These are phyloP conservation scores for Penicillium lagena DNA, from an alignment of 495 filamentous ascomycete genomes.

Conservation along the genomic window DNA sequence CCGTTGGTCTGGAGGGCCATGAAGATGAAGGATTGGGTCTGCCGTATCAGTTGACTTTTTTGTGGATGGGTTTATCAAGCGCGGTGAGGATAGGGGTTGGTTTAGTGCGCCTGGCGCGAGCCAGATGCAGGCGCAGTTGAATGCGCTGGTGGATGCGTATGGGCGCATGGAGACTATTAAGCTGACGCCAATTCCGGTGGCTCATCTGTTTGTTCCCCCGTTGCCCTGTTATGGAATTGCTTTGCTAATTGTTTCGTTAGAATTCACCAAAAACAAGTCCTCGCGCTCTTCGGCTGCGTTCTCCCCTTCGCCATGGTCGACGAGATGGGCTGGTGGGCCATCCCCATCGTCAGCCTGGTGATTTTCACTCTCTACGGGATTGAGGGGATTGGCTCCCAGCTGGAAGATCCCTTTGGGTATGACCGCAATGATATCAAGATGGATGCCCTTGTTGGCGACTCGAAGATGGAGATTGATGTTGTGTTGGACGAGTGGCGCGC, in stretches of 20 bases:
- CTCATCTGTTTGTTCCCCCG: conserved; percentile 51
- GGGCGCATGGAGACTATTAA: conserved; percentile 71
- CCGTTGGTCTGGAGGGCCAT: conserved; percentile 50
- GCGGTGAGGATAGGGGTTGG: conserved; percentile 51
- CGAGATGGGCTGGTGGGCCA: conserved; percentile 68
- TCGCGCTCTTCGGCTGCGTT: conserved; percentile 64
- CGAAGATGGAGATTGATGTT: conserved; percentile 56
- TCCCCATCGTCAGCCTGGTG: conserved; percentile 60
- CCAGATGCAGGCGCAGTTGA: conserved; percentile 57
- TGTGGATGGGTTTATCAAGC: conserved; percentile 62
- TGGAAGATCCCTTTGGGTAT: conserved; percentile 73
- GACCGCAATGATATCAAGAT: conserved; percentile 76
- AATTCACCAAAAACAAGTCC: conserved; percentile 71
- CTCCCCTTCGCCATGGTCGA: conserved; percentile 69
- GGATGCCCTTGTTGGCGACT: conserved; percentile 66
- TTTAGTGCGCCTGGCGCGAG: conserved; percentile 57
- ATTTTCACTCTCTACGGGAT: conserved; percentile 72
- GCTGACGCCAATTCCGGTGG: conserved; percentile 65
- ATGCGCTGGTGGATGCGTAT: conserved; percentile 56
- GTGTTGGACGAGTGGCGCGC: conserved; percentile 59
- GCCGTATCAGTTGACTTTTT: conserved; percentile 62
- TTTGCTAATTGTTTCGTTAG: conserved; percentile 16
- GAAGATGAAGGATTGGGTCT: conserved; percentile 61
- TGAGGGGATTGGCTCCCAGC: conserved; percentile 64
- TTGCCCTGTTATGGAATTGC: too few relatives aligned